Base-by-base conservation (phyloP, 2,329 filamentous ascomycete species). In the Trichoderma afroharzianum region DNA sequence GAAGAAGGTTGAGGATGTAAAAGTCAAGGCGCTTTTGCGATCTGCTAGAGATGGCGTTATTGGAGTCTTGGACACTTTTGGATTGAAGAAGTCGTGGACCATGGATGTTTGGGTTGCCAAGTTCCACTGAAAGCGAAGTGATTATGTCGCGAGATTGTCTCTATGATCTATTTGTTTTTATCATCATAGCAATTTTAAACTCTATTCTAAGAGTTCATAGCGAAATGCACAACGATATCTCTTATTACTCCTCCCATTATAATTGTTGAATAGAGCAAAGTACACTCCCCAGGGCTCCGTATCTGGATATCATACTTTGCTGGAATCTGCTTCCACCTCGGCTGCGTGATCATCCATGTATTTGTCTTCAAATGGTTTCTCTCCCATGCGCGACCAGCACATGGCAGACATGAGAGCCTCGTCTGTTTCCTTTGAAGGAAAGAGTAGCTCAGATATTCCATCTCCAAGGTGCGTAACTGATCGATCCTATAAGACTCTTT, bases 381-480 rank as follows among this genome's bases (percentile, higher is more conserved):
- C 83, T 3, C 83, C 83, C 66, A 88, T 75, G 9, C 80, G 75
- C 66, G 74, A 78, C 86, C 85, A 86, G 11, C 79, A 80, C 26
- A 79, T 75, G 36, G 78, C 79, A 6, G 82, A 80, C 82, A 85
- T 85, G 7, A 87, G 77, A 1, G 82, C 82, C 9, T 82, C 76
- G 3, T 85, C 80, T 53, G 81, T 83, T 36, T 86, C 83, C 72
- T 82, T 81, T 1, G 76, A 73, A 8, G 76, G 73, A 68, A 84
- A 81, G n/a, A 85, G 70, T 30, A 87, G 72, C 71, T 86, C 84
- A 0, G 80, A 79, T 14, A 80, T 79, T 3, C 81, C 83, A 59
- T 87, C 82, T 0, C 81, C 81, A 4, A 85, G 77, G 67, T 85
- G 82, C 0, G 79, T 79, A 4, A 86, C 81, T 0, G 84, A 85